Base-by-base conservation (phyloP, 73 alveolate species). In the Blepharisma stoltei region DNA sequence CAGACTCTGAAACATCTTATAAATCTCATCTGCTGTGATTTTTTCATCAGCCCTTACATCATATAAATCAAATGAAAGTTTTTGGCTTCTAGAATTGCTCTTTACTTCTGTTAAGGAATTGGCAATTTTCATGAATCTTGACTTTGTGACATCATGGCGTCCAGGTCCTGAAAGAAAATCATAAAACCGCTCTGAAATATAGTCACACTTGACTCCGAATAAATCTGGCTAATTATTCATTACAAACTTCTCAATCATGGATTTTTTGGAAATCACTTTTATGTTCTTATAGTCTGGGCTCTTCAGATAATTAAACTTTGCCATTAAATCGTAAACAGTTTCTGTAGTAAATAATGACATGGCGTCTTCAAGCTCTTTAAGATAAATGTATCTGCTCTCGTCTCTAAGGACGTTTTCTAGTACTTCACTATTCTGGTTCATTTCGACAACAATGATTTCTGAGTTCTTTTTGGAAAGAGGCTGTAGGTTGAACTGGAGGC, bases 171-270 rank as follows among this genome's bases (percentile, higher is more conserved):
- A 20, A 14, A 60, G 73, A 60, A 14, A 60, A 14, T 60, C 73
- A 25, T 60, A 60, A 60, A 60, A 14, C 14, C 73, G 73, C 46
- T n/a, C 38, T 60, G 73, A 60, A 9, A 60, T 8, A 25, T 60
- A 60, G 23, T 14, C 73, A 38, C 23, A 14, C 18, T 60, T 60
- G 46, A 20, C 14, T 18, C 73, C 73, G 5, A 60, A 25, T 8
- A 60, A 9, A 60, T 25, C 46, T 1, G 73, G 73, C 73, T 60
- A 60, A 14, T 60, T 60, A 60, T 60, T 25, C 45, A 20, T 14
- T 60, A 60, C 73, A n/a, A 60, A 25, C 46, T 60, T 60, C 23
- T 60, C 73, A 18, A 60, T 25, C 73, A 60, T 60, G 46, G 48
- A 18, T 60, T 60, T 14, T 25, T 25, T 60, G 0, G 49, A 20